Conservation (phyloP, 2,329 filamentous ascomycete species). For the Aspergillaceae sp. region DNA sequence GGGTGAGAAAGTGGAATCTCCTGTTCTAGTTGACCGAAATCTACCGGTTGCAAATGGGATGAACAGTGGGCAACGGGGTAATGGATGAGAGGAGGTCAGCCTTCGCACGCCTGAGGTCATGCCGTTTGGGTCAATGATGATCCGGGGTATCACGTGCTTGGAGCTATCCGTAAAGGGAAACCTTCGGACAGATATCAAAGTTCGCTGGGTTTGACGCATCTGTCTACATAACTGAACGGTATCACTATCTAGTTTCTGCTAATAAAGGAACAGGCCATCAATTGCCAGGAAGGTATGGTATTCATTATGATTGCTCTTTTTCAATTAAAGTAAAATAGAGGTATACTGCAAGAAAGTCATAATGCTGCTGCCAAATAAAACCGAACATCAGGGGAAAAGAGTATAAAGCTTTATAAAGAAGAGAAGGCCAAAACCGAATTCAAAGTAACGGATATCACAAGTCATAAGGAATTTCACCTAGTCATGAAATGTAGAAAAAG, state of each 20-base stretch:
- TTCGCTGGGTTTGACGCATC: too few relatives aligned
- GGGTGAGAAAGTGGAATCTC: too few relatives aligned
- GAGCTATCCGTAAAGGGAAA: too few relatives aligned
- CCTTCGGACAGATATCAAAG: too few relatives aligned
- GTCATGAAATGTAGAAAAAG: constrained; percentile 7
- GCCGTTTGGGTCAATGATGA: constrained; percentile 6
- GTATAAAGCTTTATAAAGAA: too few relatives aligned
- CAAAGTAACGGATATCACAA: constrained; percentile 21
- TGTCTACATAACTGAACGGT: too few relatives aligned
- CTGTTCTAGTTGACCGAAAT: too few relatives aligned
- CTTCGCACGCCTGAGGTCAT: not conserved
- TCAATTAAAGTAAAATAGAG: not conserved
- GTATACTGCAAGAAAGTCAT: constrained; percentile 2
- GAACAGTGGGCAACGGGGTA: not conserved
- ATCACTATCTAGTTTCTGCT: too few relatives aligned
- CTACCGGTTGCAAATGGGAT: not conserved
- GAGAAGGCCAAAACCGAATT: not conserved
- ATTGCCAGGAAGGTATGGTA: too few relatives aligned
- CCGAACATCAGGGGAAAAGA: too few relatives aligned
- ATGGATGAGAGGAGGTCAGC: not conserved
- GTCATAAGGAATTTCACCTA: constrained; percentile 22
- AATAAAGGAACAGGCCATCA: too few relatives aligned
- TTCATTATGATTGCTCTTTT: not conserved
- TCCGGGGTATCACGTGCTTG: constrained; percentile 6
- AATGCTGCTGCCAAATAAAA: not conserved